These are phyloP conservation scores for Entomortierella lignicola DNA, from an alignment of 192 early-diverging fungal genomes.

Conservation along the genomic window DNA sequence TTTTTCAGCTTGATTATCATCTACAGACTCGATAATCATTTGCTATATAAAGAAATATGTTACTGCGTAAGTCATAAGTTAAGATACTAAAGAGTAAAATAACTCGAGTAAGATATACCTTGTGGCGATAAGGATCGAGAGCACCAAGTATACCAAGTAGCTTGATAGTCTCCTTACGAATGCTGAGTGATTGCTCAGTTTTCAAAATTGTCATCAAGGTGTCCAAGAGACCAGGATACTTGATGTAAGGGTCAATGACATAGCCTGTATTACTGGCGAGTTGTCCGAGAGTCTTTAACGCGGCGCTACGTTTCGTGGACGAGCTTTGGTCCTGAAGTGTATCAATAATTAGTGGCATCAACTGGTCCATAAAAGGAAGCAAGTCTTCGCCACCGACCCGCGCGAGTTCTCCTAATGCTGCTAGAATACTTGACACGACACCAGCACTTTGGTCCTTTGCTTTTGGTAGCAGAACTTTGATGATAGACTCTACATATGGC, in stretches of 20 bases:
- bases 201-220: slow-evolving; percentile 85
- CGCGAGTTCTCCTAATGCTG: slow-evolving; percentile 84
- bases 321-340: slow-evolving; percentile 90
- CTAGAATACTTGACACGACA: slow-evolving; percentile 83
- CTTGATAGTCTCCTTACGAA: slow-evolving; percentile 88
- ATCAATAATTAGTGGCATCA: slow-evolving; percentile 90
- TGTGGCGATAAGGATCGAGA: slow-evolving; percentile 88
- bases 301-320: slow-evolving; percentile 85
- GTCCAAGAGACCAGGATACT: slow-evolving; percentile 87
- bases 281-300: slow-evolving; percentile 87
- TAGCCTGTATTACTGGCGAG: slow-evolving; percentile 86
- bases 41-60: slow-evolving; percentile 30
- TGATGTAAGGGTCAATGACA: slow-evolving; percentile 90
- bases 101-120: slow-evolving; percentile 39
- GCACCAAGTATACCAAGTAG: slow-evolving; percentile 95
- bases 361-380: slow-evolving; percentile 79
- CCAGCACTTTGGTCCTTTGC: slow-evolving; percentile 80
- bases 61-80: no score
- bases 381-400: slow-evolving; percentile 88
- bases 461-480: slow-evolving; percentile 86
- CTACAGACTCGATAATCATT: slow-evolving; percentile 60
- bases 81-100: no score
- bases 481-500: slow-evolving; percentile 91
- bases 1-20: slow-evolving; percentile 64
- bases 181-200: slow-evolving; percentile 76